phyloP scores from a whole-genome alignment of 768 basidiomycete genomes.

The Tylopilus felleus region DNA sequence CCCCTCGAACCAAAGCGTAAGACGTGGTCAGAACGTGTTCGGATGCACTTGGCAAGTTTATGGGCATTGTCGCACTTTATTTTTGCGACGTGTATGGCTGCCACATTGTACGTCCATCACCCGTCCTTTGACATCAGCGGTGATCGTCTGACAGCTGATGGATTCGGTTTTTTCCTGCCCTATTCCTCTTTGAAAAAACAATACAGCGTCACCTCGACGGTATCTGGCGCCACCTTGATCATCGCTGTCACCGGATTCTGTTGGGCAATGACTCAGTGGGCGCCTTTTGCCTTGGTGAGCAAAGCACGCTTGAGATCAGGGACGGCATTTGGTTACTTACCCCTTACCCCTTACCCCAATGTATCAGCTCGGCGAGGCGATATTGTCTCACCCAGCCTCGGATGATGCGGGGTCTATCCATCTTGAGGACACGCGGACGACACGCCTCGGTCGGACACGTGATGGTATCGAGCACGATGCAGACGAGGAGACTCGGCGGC shows the following conservation, averaged over 20 bases:
- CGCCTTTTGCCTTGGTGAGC: conserved; percentile 82
- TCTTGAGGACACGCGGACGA: conserved; percentile 36
- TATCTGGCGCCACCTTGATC: conserved; percentile 68
- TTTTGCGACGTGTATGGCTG: conserved; percentile 75
- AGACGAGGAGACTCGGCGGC: conserved; percentile 18
- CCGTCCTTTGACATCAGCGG: conserved; percentile 9
- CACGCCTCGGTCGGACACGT: conserved; percentile 6
- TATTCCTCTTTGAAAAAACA: conserved; percentile 8
- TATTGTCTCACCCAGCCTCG: conserved; percentile 58
- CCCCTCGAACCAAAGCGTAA: conserved; percentile 17
- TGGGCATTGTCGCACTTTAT: conserved; percentile 79
- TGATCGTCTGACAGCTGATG: conserved; percentile 12
- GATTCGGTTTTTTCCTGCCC: conserved; percentile 1
- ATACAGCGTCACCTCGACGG: conserved; percentile 64
- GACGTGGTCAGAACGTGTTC: conserved; percentile 41
- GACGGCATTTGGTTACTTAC: conserved; percentile 8
- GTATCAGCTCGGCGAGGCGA: conserved; percentile 76
- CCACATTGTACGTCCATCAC: conserved; percentile 66
- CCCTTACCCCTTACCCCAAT: conserved; percentile 13
- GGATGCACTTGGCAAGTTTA: conserved; percentile 61
- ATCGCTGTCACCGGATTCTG: conserved; percentile 81
- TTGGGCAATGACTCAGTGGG: conserved; percentile 95
- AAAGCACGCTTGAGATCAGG: background rate
- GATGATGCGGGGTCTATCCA: conserved; percentile 37
- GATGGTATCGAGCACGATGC: conserved; percentile 17